Evolutionary conservation across 2,329 filamentous ascomycete species (phyloP).

Genomic region (Aspergillus melleus): DNA sequence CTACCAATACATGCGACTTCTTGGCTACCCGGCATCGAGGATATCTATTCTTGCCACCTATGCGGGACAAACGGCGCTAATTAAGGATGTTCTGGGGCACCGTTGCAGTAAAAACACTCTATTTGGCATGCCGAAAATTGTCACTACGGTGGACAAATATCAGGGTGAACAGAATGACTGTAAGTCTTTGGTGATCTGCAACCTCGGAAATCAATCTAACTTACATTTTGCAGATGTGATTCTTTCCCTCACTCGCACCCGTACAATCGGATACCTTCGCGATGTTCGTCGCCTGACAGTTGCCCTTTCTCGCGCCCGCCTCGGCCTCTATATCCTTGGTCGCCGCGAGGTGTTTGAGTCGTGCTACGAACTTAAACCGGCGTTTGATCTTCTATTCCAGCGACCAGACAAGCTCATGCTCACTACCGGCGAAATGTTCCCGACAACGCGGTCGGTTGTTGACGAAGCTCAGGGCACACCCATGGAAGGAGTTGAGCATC

Average conservation of each 20-base stretch:
- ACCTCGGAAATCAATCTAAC: slow-evolving; percentile 11
- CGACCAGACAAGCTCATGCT: slow-evolving; percentile 80
- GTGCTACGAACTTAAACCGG: slow-evolving; percentile 82
- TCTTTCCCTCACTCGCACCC: slow-evolving; percentile 86
- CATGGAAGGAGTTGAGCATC: slow-evolving; percentile 90
- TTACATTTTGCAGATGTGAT: slow-evolving; percentile 71
- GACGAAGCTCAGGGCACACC: slow-evolving; percentile 56
- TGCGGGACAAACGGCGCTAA: slow-evolving; percentile 84
- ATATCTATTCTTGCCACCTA: slow-evolving; percentile 94
- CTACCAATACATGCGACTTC: slow-evolving; percentile 94
- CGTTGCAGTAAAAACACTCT: slow-evolving; percentile 79
- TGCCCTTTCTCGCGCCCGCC: slow-evolving; percentile 83
- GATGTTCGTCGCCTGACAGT: slow-evolving; percentile 93
- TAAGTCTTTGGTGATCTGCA: slow-evolving; percentile 49
- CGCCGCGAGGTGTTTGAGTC: slow-evolving; percentile 84
- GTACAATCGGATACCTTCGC: slow-evolving; percentile 84
- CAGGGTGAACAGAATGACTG: slow-evolving; percentile 99
- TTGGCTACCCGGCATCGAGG: slow-evolving; percentile 80
- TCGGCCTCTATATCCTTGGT: slow-evolving; percentile 90
- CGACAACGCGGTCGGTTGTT: slow-evolving; percentile 57
- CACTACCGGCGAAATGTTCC: slow-evolving; percentile 83
- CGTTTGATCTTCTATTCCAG: slow-evolving; percentile 75
- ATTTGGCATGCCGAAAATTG: slow-evolving; percentile 84
- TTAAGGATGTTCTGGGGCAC: slow-evolving; percentile 80
- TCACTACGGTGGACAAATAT: slow-evolving; percentile 97